Base-by-base conservation (phyloP, 805 yeast genomes). In the Candida sanyiensis region DNA sequence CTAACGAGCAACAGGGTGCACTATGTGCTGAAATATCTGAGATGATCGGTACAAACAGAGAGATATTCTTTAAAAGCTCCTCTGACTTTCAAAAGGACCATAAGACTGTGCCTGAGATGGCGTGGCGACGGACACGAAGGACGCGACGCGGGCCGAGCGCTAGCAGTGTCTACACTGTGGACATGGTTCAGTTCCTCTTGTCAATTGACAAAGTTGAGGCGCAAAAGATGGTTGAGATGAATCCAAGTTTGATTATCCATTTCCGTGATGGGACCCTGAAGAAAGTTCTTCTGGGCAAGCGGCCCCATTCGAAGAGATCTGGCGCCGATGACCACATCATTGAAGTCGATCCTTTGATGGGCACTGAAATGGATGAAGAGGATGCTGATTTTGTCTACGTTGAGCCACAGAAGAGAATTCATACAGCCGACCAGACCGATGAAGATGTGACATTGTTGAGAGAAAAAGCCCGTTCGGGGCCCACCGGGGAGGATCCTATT, bases 241-340 rank as follows among this genome's bases (percentile, higher is more conserved):
- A 47, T 9, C 53, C 50, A 7, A 45, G 42, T n/a, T 44, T 49
- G 37, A 50, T 46, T 39, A 56, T 45, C 17, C 54, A 44, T 55
- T 59, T 45, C 47, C 64, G 44, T 50, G 47, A 44, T 45, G 55
- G 50, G 29, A 49, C 45, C 30, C 44, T 50, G 22, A 37, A 33
- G 37, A 47, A 28, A 13, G 44, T 39, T 36, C 38, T 46, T 28
- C 30, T 29, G 17, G 38, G 46, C 10, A 23, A 24, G 11, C 18
- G n/a, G n/a, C n/a, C n/a, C n/a, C n/a, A n/a, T n/a, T n/a, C n/a
- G n/a, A n/a, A n/a, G n/a, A n/a, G n/a, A n/a, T n/a, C n/a, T n/a
- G n/a, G n/a, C n/a, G 11, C 11, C 25, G 28, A 22, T 28, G 35
- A 32, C 18, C 17, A 29, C 15, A 26, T 16, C 31, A 28, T 13